Conservation (phyloP, 176 grass and related monocot species). For the Musa schizocarpa region DNA sequence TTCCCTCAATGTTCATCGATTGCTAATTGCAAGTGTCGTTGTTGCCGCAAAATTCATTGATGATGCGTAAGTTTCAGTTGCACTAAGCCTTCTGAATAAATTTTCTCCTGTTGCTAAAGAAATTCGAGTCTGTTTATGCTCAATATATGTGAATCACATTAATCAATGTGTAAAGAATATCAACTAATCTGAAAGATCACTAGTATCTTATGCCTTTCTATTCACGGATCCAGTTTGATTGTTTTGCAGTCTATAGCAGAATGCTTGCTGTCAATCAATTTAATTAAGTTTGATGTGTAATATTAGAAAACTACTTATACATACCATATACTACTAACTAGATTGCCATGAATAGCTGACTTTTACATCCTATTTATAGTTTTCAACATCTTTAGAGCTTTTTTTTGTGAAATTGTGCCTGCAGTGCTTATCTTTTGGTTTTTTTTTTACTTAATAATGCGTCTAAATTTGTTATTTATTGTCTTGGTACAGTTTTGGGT, state of each 20-base stretch:
- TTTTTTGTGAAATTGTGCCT: too few relatives aligned
- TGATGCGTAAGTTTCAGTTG: constrained; percentile 51
- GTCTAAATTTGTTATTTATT: not conserved
- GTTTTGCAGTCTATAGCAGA: not conserved
- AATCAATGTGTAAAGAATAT: not conserved
- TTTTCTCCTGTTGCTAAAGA: not conserved
- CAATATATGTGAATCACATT: not conserved
- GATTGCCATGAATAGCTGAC: not conserved
- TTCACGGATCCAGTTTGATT: too few relatives aligned
- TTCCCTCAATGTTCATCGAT: constrained; percentile 58
- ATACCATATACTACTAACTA: not conserved
- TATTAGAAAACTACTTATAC: not conserved
- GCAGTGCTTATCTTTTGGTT: too few relatives aligned
- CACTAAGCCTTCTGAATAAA: not conserved
- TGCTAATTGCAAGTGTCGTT: constrained; percentile 72
- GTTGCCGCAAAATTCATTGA: constrained; percentile 91
- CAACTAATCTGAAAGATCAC: not conserved
- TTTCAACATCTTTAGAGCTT: too few relatives aligned
- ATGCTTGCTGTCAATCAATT: not conserved
- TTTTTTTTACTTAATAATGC: too few relatives aligned
- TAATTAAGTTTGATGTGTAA: not conserved
- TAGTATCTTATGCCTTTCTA: too few relatives aligned
- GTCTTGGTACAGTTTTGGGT: not conserved
- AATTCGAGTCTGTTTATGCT: not conserved
- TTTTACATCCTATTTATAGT: not conserved